A percentile compares a stretch with the other conserved stretches of the same genome.
phyloP scores from a whole-genome alignment of 306 rosid species.

The Sophora flavescens region DNA sequence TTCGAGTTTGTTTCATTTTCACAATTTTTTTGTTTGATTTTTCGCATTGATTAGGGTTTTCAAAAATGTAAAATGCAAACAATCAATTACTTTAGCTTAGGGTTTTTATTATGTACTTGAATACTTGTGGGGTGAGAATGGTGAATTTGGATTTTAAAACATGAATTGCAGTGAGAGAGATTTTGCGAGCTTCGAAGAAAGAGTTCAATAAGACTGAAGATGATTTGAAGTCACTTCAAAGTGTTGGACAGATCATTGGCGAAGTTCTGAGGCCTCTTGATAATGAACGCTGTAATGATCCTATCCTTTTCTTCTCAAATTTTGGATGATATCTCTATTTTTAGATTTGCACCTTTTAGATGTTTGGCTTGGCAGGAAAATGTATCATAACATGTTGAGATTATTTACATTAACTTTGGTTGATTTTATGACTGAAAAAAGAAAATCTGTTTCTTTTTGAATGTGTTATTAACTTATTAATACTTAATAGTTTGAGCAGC shows the following conservation, averaged over 20 bases:
- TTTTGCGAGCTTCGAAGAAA: constrained; percentile 62
- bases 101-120: not conserved
- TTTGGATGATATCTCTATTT: not conserved
- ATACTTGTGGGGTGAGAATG: constrained; percentile 13
- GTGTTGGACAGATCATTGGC: constrained; percentile 81
- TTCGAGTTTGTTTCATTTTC: not conserved
- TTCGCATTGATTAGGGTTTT: constrained; percentile 25
- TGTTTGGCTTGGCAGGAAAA: not conserved
- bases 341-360: not conserved
- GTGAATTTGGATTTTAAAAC: constrained; percentile 3
- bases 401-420: not conserved
- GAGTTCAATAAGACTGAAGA: constrained; percentile 79
- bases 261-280: constrained; percentile 83
- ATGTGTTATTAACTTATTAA: not conserved
- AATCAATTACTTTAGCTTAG: not conserved
- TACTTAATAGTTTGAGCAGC: not conserved
- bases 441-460: not conserved
- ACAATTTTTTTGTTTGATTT: not conserved
- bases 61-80: not conserved
- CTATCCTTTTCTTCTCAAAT: not conserved
- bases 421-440: not conserved
- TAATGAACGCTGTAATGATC: constrained; percentile 66
- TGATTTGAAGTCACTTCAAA: constrained; percentile 79
- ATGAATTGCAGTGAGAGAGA: constrained; percentile 64
- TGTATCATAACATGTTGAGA: constrained; percentile 15